phyloP scores from a whole-genome alignment of 2,329 filamentous ascomycete genomes.

The Talaromyces amestolkiae region DNA sequence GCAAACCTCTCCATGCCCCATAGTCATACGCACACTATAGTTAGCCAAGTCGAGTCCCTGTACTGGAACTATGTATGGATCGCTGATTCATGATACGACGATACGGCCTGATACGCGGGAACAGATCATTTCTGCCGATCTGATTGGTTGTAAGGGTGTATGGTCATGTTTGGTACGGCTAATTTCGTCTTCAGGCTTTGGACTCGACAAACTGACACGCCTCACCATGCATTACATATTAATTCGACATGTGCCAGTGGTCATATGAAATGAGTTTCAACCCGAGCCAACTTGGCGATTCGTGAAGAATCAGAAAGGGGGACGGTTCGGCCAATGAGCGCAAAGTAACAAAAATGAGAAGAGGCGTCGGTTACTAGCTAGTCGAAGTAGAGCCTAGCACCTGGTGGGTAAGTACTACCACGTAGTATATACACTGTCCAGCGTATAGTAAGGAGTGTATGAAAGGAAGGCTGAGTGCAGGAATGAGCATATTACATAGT shows the following conservation, averaged over 20 bases:
- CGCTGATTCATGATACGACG: not conserved
- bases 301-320: conserved; percentile 2
- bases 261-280: not conserved
- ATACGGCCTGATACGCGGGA: not conserved
- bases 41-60: not conserved
- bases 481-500: not conserved
- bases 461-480: not conserved
- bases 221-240: not conserved
- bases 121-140: not conserved
- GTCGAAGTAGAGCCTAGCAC: not conserved
- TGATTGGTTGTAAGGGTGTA: not conserved
- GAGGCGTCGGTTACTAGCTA: not conserved
- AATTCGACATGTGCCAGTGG: too few species aligned
- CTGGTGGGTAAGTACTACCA: not conserved
- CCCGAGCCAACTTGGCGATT: not conserved
- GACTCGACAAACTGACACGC: not conserved
- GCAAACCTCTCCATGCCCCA: not conserved
- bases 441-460: not conserved
- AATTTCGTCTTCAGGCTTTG: not conserved
- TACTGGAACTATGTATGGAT: not conserved
- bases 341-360: not conserved
- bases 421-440: too few species aligned
- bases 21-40: not conserved
- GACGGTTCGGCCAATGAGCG: not conserved
- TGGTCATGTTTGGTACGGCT: not conserved